These are phyloP conservation scores for Barnettozyma salicaria DNA, from an alignment of 805 yeast species.

Conservation along the genomic window DNA sequence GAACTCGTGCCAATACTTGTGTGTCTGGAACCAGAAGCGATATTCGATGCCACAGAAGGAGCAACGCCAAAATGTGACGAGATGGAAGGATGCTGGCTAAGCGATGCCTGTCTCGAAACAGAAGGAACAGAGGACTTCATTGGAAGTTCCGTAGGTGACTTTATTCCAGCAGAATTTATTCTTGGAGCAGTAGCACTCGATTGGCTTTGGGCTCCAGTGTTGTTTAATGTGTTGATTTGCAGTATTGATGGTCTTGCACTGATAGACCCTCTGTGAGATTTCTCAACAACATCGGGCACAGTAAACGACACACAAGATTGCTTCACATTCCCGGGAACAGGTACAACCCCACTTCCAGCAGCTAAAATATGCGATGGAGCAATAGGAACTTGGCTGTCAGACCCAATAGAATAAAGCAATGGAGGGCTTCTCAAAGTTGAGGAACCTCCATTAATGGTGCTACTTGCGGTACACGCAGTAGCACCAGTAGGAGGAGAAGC, in stretches of 20 bases:
- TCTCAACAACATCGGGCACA: slow-evolving; percentile 36
- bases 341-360: not conserved
- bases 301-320: slow-evolving; percentile 39
- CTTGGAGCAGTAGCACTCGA: slow-evolving; percentile 17
- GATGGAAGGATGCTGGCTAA: not conserved
- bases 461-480: not conserved
- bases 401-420: not conserved
- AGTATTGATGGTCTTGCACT: slow-evolving; percentile 45
- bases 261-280: slow-evolving; percentile 51
- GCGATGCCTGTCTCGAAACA: slow-evolving; percentile 15
- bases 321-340: slow-evolving; percentile 1
- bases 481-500: not conserved
- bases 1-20: slow-evolving; percentile 18
- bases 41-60: slow-evolving; percentile 1
- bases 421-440: slow-evolving; percentile 1
- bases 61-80: not conserved
- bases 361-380: slow-evolving; percentile 6
- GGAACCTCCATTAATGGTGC: too few species aligned
- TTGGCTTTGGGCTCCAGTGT: slow-evolving; percentile 3
- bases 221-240: slow-evolving; percentile 20
- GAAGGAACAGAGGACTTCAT: too few species aligned
- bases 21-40: slow-evolving; percentile 14
- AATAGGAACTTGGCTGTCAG: slow-evolving; percentile 3
- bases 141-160: slow-evolving; percentile 1
- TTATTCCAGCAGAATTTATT: slow-evolving; percentile 6